Evolutionary conservation across 2,329 filamentous ascomycete genomes (phyloP), one percentile per base, ranked within the genome.

Genomic region (Chaetomium strumarium): DNA sequence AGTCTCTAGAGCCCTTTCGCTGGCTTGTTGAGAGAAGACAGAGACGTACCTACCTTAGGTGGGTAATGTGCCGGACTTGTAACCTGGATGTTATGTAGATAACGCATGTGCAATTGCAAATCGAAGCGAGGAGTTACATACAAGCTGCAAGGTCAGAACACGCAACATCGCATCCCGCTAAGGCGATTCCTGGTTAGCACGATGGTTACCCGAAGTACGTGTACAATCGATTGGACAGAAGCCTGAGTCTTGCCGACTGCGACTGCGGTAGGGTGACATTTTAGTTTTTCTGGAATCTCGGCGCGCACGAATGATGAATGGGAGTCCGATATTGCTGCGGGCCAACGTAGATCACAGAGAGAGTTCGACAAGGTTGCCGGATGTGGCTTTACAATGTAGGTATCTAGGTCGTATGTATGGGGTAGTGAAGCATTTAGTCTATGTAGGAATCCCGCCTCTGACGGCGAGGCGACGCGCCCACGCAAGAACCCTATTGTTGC

Each of bases 231-330:
- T 31, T 20, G 36, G 19, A 42, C 20, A 12, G 37, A 41, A 30
- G 31, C 46, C n/a, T 48, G 46, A 53, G 51, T 29, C 41, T 53
- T 46, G 46, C n/a, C n/a, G n/a, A 38, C 51, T 31, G 11, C 46
- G 30, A 48, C 34, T 10, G 12, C 30, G 30, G 12, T n/a, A n/a
- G 34, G 34, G 34, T 37, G 3, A n/a, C 34, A 37, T 37, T 37
- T 14, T 14, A n/a, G 14, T 9, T 8, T 37, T n/a, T 14, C 34
- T 8, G 14, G 34, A n/a, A 37, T n/a, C 34, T 37, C 34, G 34
- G 34, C 34, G 34, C 34, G 24, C 24, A 24, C 24, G 24, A 24
- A 24, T 24, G 24, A 24, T 24, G 7, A 4, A 24, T 24, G 7
- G 24, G 24, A 24, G 4, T 4, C 24, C 7, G 24, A 24, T 4